phyloP scores from a whole-genome alignment of 345 rosid genomes.

The Chamaenerion angustifolium region DNA sequence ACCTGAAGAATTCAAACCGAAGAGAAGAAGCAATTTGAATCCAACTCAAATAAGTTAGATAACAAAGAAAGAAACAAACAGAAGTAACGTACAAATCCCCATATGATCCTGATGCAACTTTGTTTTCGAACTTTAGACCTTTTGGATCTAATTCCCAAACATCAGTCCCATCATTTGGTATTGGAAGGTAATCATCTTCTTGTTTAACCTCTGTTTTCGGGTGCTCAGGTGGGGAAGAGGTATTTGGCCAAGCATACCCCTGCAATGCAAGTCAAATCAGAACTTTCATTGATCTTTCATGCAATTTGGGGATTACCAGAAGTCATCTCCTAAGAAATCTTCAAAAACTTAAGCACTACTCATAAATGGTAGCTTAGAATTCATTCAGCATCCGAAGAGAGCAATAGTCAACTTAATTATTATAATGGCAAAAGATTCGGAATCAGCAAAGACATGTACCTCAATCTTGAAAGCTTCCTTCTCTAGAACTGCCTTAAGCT shows the following conservation, averaged over 20 bases:
- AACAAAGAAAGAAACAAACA: not conserved
- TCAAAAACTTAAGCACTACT: no score
- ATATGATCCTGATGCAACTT: slow-evolving; percentile 92
- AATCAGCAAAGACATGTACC: slow-evolving; percentile 27
- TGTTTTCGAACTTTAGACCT: slow-evolving; percentile 54
- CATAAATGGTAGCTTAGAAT: no score
- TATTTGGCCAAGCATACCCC: slow-evolving; percentile 45
- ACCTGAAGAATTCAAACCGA: slow-evolving; percentile 28
- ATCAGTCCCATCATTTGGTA: slow-evolving; percentile 88
- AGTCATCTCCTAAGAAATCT: not conserved
- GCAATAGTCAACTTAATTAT: not conserved
- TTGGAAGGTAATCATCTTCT: slow-evolving; percentile 42
- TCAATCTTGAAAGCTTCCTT: slow-evolving; percentile 58
- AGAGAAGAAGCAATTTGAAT: not conserved
- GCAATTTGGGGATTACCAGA: not conserved
- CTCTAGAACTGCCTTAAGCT: slow-evolving; percentile 57
- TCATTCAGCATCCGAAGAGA: not conserved
- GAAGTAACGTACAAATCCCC: slow-evolving; percentile 77
- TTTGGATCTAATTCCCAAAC: slow-evolving; percentile 88
- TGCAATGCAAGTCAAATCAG: slow-evolving; percentile 17
- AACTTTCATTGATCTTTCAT: slow-evolving; percentile 3
- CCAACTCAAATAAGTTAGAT: not conserved
- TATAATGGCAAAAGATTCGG: not conserved
- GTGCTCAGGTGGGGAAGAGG: slow-evolving; percentile 35
- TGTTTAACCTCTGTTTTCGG: slow-evolving; percentile 18